These are phyloP conservation scores for Fusarium sp. DNA, from an alignment of 2,329 filamentous ascomycete species.

Conservation along the genomic window DNA sequence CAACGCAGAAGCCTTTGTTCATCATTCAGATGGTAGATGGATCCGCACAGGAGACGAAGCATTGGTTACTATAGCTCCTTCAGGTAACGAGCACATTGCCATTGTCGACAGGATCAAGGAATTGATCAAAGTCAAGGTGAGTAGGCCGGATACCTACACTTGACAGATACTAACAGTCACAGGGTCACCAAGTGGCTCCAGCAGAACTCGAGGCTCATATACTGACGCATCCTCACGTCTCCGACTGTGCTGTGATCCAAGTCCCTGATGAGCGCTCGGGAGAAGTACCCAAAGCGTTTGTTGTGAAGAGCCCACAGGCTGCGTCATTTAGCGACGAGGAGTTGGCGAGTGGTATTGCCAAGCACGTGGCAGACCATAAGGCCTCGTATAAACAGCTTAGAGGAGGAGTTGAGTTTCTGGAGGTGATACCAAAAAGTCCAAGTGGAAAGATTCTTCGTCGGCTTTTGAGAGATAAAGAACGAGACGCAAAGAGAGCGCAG, in stretches of 20 bases:
- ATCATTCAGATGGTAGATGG: constrained; percentile 77
- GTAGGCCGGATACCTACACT: rapidly evolving
- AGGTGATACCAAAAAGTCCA: constrained; percentile 72
- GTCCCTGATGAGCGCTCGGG: constrained; percentile 72
- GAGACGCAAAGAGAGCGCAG: neutral
- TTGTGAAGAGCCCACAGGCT: constrained; percentile 63
- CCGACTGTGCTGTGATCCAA: constrained; percentile 82
- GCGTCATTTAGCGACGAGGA: constrained; percentile 65
- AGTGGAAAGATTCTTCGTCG: constrained; percentile 67
- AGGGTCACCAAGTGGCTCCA: constrained; percentile 82
- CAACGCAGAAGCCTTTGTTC: constrained; percentile 82
- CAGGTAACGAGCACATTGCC: constrained; percentile 84
- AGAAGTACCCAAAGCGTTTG: constrained; percentile 75
- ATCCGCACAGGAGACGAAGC: constrained; percentile 90
- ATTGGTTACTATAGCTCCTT: constrained; percentile 73
- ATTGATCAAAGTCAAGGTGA: constrained; percentile 82
- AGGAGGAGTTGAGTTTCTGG: constrained; percentile 66
- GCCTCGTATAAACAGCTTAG: constrained; percentile 69
- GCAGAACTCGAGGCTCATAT: constrained; percentile 84
- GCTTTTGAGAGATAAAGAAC: constrained; percentile 12
- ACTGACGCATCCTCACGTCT: constrained; percentile 77
- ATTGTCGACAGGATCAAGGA: constrained; percentile 84
- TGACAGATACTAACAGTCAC: rapidly evolving
- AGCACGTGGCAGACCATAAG: constrained; percentile 76
- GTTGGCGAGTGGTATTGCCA: constrained; percentile 64